Percentiles rank a stretch among this genome's conserved stretches.
phyloP scores from a whole-genome alignment of 305 asterid genomes.

The Rubia tinctorum region DNA sequence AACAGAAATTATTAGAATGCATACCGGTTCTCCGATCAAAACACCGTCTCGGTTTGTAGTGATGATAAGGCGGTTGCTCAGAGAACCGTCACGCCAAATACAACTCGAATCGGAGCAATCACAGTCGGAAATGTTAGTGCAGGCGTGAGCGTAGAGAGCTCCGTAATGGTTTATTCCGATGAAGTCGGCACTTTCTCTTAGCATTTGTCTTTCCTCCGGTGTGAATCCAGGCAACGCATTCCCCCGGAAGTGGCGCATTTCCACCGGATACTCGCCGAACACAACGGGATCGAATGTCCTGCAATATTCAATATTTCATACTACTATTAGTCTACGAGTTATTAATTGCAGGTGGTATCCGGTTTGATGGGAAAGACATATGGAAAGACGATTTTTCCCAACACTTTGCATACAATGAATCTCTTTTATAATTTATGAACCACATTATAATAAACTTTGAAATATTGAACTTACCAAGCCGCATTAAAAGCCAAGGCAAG shows the following conservation, averaged over 20 bases:
- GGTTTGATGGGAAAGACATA: too few relatives aligned
- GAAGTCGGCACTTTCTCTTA: slow-evolving; percentile 60
- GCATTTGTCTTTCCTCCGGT: slow-evolving; percentile 41
- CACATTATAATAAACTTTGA: too few relatives aligned
- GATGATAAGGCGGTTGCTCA: slow-evolving; percentile 51
- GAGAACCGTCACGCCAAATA: slow-evolving; percentile 47
- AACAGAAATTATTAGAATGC: background rate
- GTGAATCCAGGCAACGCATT: slow-evolving; percentile 53
- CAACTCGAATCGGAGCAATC: slow-evolving; percentile 37
- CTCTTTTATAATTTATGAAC: too few relatives aligned
- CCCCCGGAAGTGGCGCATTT: slow-evolving; percentile 57
- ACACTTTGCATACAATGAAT: too few relatives aligned
- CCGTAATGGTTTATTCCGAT: slow-evolving; percentile 76
- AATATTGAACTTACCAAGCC: background rate
- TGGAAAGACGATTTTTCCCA: too few relatives aligned
- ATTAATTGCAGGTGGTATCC: too few relatives aligned
- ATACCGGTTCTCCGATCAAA: slow-evolving; percentile 61
- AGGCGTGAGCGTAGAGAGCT: slow-evolving; percentile 66
- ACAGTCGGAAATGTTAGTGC: slow-evolving; percentile 48
- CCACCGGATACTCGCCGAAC: slow-evolving; percentile 74
- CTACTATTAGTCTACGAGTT: too few relatives aligned
- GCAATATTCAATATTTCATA: background rate
- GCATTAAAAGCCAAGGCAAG: slow-evolving; percentile 61
- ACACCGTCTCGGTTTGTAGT: slow-evolving; percentile 44
- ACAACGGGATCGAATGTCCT: slow-evolving; percentile 75